Evolutionary conservation across 2,329 filamentous ascomycete genomes (phyloP), one percentile per base, ranked within the genome.

Genomic region (Fusarium chlamydosporum): DNA sequence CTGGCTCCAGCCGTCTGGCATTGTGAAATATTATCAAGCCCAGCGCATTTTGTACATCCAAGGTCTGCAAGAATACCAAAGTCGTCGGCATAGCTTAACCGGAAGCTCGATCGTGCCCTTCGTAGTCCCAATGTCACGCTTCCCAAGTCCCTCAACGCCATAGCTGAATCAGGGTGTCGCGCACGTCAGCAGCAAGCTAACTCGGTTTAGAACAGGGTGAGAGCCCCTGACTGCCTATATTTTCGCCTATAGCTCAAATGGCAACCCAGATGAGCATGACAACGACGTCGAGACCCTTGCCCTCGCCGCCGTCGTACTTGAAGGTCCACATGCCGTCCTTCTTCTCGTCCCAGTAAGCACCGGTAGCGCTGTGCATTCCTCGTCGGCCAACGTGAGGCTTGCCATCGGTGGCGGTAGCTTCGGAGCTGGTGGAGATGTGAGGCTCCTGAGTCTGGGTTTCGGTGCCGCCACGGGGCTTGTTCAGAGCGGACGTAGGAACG

Each of bases 311-410:
- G 74, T 94, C 91, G 78, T 90, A 95, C 84, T 96, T 96, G 84
- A 91, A 94, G 74, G 89, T 93, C 91, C 91, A 96, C 87, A 94
- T 94, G 72, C 92, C 92, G 76, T 96, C 92, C 80, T 91, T 93
- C 83, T 94, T 92, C 82, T 94, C 92, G 80, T 96, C 93, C 92
- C 92, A 96, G 85, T 91, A 96, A 34, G 92, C 93, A 48, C 92
- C 92, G 43, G 91, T 92, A 23, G 92, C 92, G 79, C 89, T 92
- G 83, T 96, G 92, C 92, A 96, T 96, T 70, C 96, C 96, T 70
- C 95, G 89, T 71, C 94, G 89, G 57, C 94, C 95, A 58, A 92
- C 91, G 77, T 91, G 88, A n/a, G 87, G 85, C 82, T 89, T 90
- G 70, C 86, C 88, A 65, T 88, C 85, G 29, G 88, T 90, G 65